Evolutionary conservation across 2,329 filamentous ascomycete genomes (phyloP), one percentile per base, ranked within the genome.

Genomic region (Exophiala viscosa): DNA sequence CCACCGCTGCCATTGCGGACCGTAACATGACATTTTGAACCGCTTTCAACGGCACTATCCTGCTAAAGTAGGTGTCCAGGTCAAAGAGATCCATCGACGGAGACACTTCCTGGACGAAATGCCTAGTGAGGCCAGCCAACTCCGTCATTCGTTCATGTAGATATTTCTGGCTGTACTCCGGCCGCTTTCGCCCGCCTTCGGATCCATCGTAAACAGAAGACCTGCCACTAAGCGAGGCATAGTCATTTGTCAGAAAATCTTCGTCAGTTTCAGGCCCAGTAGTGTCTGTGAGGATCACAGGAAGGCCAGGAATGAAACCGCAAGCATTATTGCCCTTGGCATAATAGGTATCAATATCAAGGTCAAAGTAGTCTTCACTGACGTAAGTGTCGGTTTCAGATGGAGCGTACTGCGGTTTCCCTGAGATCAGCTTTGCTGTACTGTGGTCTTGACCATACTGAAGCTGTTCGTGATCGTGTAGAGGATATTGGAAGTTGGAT

Each of bases 31-130:
- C 50, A 23, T 65, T 66, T 34, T 68, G 64, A 17, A 69, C 64
- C 5, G 68, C 68, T 31, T 70, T 67, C 38, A 71, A 64, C 1
- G 70, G 69, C 31, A 67, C 67, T 46, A 68, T 67, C 7, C 67
- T 64, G 0, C 65, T 62, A 43, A 73, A 73, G 51, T 71, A 72
- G 10, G 65, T 71, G n/a, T 58, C 62, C 3, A 66, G 61, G 42
- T 73, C 70, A 2, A 70, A 71, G 73, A 71, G 57, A 48, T 72
- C 70, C 45, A 72, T 58, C 54, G 54, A 73, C 31, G 68, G 64
- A 10, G 65, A 68, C 20, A 73, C 54, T 0, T 59, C 48, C 15
- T 72, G 68, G 2, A 66, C 65, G 47, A 65, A 73, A 58, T 72
- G 65, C 34, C 70, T 63, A 6, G 62, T 64, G 32, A 73, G 63